Evolutionary conservation across 768 basidiomycete genomes (phyloP), one percentile per base, ranked within the genome.

Genomic region (Saitozyma podzolica): DNA sequence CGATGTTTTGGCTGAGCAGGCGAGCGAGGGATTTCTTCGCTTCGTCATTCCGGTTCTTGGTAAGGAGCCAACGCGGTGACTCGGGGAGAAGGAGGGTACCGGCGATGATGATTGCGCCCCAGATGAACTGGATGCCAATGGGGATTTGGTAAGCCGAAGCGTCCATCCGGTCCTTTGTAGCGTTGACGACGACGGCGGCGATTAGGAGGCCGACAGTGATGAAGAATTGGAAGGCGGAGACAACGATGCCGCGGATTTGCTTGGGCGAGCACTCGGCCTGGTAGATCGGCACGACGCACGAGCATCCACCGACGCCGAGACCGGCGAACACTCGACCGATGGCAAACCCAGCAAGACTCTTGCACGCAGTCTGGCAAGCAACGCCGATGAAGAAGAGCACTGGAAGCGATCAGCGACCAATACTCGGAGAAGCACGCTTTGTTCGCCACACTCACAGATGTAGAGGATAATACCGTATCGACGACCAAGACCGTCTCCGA

Each of bases 191-290:
- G 72, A 88, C 81, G 53, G 88, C 78, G 17, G 89, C 88, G 58
- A 90, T 82, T 45, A 91, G 82, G 58, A 89, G 82, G 45, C 45
- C 45, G 6, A 59, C 40, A 50, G 64, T 88, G 64, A 90, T 89
- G 74, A 89, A 88, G 11, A 90, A 80, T 73, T 90, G 89, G 70
- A 90, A 90, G 16, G 90, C 80, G 2, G 88, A 88, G 40, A 91
- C 80, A 9, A 83, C 85, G 17, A 87, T 84, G 9, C 89, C 90
- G 71, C 89, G 85, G 60, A 90, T 82, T 0, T 85, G 83, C 71
- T 89, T 89, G 0, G 89, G 89, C 0, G 89, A 85, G 0, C 88
- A 88, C 78, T 90, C 89, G 45, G 89, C 89, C 65, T 88, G 89
- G 75, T 90, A 90, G 8, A 90, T 65, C 9, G 77, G 80, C 68